Percentiles rank a stretch among this genome's conserved stretches.
phyloP scores from a whole-genome alignment of 1,284 basidiomycete species.

The Cryptococcus sp. region DNA sequence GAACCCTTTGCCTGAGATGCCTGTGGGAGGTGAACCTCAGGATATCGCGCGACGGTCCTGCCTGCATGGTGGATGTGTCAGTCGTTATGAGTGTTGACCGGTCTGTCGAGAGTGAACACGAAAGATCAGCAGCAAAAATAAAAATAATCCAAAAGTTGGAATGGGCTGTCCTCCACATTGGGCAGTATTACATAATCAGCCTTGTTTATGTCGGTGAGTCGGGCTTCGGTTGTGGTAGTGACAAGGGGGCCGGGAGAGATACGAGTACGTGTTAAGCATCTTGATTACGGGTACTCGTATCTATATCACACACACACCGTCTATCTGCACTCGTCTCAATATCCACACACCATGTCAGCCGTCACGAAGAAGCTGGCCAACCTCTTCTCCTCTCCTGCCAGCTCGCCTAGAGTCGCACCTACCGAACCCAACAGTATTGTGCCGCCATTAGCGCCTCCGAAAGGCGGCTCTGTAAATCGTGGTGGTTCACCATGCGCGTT shows the following conservation, averaged over 20 bases:
- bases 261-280: no score
- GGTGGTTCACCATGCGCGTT: conserved; percentile 12
- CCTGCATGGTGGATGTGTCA: conserved; percentile 6
- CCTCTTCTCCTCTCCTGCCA: conserved; percentile 11
- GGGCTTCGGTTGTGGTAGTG: no score
- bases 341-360: conserved; percentile 8
- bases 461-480: conserved; percentile 1
- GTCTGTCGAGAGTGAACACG: no score
- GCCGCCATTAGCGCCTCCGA: not conserved
- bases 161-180: no score
- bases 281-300: no score
- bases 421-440: not conserved
- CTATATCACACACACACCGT: no score
- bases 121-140: no score
- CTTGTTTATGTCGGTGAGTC: no score
- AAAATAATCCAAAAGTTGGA: no score
- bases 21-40: conserved; percentile 72
- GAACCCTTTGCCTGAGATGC: conserved; percentile 79
- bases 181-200: no score
- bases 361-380: conserved; percentile 15
- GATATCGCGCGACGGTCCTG: conserved; percentile 35
- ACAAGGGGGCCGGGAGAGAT: no score
- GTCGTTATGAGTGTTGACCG: no score
- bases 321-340: not conserved
- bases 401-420: conserved; percentile 12